Conservation (phyloP, 2,329 filamentous ascomycete genomes). For the Tolypocladium inflatum region DNA sequence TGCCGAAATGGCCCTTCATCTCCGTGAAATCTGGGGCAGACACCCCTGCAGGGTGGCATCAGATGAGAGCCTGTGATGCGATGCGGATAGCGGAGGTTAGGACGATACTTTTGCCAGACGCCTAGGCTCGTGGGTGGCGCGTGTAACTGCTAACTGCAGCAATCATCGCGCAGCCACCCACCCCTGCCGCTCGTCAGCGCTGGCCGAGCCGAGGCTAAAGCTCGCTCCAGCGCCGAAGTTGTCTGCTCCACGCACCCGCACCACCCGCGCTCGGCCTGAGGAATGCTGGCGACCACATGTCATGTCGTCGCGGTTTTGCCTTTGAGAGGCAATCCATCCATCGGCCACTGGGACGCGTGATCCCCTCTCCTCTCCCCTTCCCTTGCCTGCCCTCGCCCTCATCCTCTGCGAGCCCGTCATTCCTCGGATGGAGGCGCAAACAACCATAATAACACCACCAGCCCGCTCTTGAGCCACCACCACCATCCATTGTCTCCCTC, state of each 20-base stretch:
- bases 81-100: neutral
- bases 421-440: neutral
- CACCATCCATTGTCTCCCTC: neutral
- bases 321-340: conserved; percentile 1
- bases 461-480: neutral
- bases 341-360: neutral
- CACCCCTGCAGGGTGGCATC: neutral
- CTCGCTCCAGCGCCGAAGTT: neutral
- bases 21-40: neutral
- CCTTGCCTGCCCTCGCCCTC: neutral
- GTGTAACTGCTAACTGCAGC: neutral
- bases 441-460: neutral
- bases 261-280: conserved; percentile 1
- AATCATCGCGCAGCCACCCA: neutral
- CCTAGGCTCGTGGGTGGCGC: too few relatives aligned
- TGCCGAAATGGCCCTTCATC: neutral
- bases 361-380: neutral
- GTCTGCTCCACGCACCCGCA: neutral
- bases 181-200: neutral
- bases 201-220: neutral
- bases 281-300: conserved; percentile 9
- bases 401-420: neutral
- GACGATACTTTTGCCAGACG: too few relatives aligned
- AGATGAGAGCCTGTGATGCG: neutral
- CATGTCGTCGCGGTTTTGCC: conserved; percentile 3